A percentile compares a stretch with the other conserved stretches of the same genome.
phyloP scores from a whole-genome alignment of 805 yeast species.

The Saccharomycopsis capsularis region DNA sequence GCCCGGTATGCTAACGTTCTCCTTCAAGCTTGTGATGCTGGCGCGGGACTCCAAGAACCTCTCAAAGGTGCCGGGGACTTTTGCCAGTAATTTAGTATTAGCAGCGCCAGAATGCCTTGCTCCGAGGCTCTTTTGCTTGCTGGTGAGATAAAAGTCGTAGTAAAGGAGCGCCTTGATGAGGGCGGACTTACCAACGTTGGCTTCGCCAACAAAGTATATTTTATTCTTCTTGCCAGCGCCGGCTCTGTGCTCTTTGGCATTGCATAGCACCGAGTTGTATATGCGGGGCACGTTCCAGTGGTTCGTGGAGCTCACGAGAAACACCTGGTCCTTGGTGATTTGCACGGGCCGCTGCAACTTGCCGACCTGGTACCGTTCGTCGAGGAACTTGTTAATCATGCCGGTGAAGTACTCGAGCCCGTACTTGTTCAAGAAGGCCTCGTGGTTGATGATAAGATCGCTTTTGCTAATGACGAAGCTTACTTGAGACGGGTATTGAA shows the following conservation, averaged over 20 bases:
- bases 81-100: no score
- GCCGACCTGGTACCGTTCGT: constrained; percentile 2
- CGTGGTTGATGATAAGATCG: constrained; percentile 32
- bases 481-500: constrained; percentile 20
- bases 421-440: constrained; percentile 2
- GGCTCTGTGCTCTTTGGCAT: constrained; percentile 24
- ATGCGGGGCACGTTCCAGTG: constrained; percentile 47
- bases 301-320: constrained; percentile 42
- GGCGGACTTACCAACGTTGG: constrained; percentile 66
- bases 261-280: constrained; percentile 31
- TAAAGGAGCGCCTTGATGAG: constrained; percentile 43
- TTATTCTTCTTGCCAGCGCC: constrained; percentile 22
- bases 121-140: neutral
- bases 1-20: constrained; percentile 16
- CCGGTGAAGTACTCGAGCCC: constrained; percentile 8
- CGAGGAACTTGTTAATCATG: constrained; percentile 8
- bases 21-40: neutral
- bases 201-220: constrained; percentile 54
- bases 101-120: neutral
- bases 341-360: neutral
- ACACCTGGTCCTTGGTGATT: constrained; percentile 27
- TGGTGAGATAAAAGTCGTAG: constrained; percentile 6
- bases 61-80: no score
- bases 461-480: constrained; percentile 30
- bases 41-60: neutral